Conservation (phyloP, 164 flowering plant species). For the Cinnamomum micranthum region DNA sequence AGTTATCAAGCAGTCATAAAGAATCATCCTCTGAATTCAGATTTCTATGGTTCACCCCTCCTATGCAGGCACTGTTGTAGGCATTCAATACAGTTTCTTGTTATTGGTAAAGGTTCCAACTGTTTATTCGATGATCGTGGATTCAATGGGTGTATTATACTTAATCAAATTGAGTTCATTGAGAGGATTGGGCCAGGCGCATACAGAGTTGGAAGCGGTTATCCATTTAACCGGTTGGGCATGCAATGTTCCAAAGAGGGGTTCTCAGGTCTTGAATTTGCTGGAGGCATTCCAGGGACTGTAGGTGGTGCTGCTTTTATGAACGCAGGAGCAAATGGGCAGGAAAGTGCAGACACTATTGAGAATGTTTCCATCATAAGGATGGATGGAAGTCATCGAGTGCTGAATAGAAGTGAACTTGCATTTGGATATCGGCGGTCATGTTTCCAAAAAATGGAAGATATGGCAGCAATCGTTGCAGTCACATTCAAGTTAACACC, state of each 20-base stretch:
- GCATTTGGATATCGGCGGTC: constrained; percentile 41
- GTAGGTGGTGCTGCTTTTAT: constrained; percentile 48
- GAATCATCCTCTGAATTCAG: not conserved
- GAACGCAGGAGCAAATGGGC: constrained; percentile 59
- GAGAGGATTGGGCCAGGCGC: constrained; percentile 35
- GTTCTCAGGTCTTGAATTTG: constrained; percentile 49
- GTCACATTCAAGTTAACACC: constrained; percentile 40
- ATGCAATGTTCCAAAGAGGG: constrained; percentile 36
- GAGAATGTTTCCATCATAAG: constrained; percentile 38
- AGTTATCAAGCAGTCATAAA: too few relatives aligned
- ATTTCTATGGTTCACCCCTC: not conserved
- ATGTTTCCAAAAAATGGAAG: constrained; percentile 38
- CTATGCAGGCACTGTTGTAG: constrained; percentile 28
- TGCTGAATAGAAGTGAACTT: constrained; percentile 28
- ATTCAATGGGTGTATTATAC: constrained; percentile 46
- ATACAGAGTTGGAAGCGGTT: constrained; percentile 47
- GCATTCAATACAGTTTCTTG: constrained; percentile 26
- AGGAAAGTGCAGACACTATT: constrained; percentile 38
- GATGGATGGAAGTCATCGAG: constrained; percentile 25
- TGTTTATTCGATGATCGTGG: constrained; percentile 52
- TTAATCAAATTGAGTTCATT: constrained; percentile 36
- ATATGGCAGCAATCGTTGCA: constrained; percentile 42
- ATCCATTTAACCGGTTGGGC: constrained; percentile 36
- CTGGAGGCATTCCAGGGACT: constrained; percentile 52
- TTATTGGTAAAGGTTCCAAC: constrained; percentile 54